Conservation (phyloP, 805 yeast genomes). For the Jamesozyma jinghongensis region DNA sequence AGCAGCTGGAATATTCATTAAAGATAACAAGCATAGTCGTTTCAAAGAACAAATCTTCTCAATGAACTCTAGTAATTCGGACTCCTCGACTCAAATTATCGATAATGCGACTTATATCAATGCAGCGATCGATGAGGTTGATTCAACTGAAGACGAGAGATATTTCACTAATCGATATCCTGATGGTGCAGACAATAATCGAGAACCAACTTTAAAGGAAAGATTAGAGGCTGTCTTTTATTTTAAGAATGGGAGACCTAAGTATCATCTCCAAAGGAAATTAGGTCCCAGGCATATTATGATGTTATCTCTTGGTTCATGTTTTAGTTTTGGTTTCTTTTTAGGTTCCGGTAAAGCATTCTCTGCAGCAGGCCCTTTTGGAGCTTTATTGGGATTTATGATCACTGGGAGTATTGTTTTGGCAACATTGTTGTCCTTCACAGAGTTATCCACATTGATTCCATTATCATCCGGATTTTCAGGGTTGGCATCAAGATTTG, state of each 20-base stretch:
- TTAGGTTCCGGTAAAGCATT: slow-evolving; percentile 31
- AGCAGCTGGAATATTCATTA: too few relatives aligned
- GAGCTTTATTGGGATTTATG: slow-evolving; percentile 47
- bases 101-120: slow-evolving; percentile 17
- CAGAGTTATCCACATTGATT: slow-evolving; percentile 54
- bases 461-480: slow-evolving; percentile 27
- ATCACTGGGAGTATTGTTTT: slow-evolving; percentile 58
- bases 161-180: too few relatives aligned
- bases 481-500: slow-evolving; percentile 34
- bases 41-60: not conserved
- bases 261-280: slow-evolving; percentile 41
- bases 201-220: slow-evolving; percentile 27
- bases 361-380: slow-evolving; percentile 46
- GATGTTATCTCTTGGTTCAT: slow-evolving; percentile 59
- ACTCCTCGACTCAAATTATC: slow-evolving; percentile 9
- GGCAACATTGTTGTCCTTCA: slow-evolving; percentile 52
- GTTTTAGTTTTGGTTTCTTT: slow-evolving; percentile 12
- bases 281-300: slow-evolving; percentile 46
- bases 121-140: slow-evolving; percentile 15
- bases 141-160: too few relatives aligned
- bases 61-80: not conserved
- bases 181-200: too few relatives aligned
- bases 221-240: slow-evolving; percentile 54
- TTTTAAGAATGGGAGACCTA: too few relatives aligned
- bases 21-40: too few relatives aligned